Evolutionary conservation across 768 basidiomycete genomes (phyloP).

Genomic region (Russula sp.): DNA sequence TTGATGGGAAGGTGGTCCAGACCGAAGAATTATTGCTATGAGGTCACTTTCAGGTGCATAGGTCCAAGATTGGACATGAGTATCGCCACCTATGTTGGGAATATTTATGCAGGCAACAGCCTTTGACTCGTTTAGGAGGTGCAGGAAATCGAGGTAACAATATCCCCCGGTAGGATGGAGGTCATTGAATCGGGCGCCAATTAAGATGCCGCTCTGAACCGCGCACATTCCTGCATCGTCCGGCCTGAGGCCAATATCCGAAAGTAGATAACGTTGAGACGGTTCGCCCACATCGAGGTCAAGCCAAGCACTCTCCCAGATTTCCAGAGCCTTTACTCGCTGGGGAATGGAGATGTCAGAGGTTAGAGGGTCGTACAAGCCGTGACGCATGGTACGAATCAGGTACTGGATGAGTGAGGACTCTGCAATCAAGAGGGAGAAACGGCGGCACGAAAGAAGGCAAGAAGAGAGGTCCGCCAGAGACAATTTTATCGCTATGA

Average conservation of each 20-base stretch:
- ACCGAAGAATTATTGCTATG: conserved; percentile 8
- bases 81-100: conserved; percentile 3
- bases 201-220: conserved; percentile 8
- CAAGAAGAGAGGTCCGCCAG: conserved; percentile 6
- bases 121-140: background rate
- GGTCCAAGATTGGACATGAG: conserved; percentile 5
- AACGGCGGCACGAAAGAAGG: background rate
- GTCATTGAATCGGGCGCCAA: background rate
- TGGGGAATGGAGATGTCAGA: conserved; percentile 7
- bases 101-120: background rate
- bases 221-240: background rate
- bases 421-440: background rate
- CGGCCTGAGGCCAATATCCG: background rate
- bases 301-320: conserved; percentile 15
- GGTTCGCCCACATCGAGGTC: background rate
- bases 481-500: background rate
- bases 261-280: background rate
- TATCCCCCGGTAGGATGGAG: background rate
- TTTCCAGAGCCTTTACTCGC: conserved; percentile 2
- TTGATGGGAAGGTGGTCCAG: background rate
- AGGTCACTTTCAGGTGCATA: conserved; percentile 15
- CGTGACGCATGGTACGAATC: conserved; percentile 12
- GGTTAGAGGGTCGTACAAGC: conserved; percentile 7
- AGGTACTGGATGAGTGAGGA: conserved; percentile 18
- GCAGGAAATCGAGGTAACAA: conserved; percentile 5